Percentiles rank a stretch among this genome's conserved stretches.
Conservation (phyloP, 345 rosid genomes). For the Geranium brycei region DNA sequence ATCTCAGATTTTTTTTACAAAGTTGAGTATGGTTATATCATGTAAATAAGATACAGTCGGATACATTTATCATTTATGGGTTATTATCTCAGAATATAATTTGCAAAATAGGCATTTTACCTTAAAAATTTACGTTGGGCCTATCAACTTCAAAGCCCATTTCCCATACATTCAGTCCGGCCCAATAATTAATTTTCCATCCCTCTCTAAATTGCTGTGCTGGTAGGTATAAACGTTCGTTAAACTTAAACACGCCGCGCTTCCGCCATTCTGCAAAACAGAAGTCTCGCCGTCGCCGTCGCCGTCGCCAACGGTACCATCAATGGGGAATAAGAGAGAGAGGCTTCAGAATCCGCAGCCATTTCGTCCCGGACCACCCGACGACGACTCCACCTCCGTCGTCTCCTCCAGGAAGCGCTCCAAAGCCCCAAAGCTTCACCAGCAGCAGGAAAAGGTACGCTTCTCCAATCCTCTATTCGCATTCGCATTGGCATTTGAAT, state of each 20-base stretch:
- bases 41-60: too few species aligned
- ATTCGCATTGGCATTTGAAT: neutral
- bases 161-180: too few species aligned
- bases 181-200: too few species aligned
- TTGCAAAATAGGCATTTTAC: too few species aligned
- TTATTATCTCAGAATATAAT: too few species aligned
- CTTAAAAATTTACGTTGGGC: too few species aligned
- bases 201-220: neutral
- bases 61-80: too few species aligned
- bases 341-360: conserved; percentile 57
- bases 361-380: conserved; percentile 23
- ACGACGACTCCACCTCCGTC: conserved; percentile 23
- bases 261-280: neutral
- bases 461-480: neutral
- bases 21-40: too few species aligned
- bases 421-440: conserved; percentile 57
- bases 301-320: neutral
- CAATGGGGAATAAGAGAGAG: conserved; percentile 41
- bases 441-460: conserved; percentile 35
- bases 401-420: conserved; percentile 48
- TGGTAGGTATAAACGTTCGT: neutral
- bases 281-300: neutral
- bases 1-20: too few species aligned
- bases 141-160: too few species aligned
- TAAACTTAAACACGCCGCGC: neutral